Evolutionary conservation across 306 rosid genomes (phyloP), one percentile per base, ranked within the genome.

Genomic region (Vicia villosa): DNA sequence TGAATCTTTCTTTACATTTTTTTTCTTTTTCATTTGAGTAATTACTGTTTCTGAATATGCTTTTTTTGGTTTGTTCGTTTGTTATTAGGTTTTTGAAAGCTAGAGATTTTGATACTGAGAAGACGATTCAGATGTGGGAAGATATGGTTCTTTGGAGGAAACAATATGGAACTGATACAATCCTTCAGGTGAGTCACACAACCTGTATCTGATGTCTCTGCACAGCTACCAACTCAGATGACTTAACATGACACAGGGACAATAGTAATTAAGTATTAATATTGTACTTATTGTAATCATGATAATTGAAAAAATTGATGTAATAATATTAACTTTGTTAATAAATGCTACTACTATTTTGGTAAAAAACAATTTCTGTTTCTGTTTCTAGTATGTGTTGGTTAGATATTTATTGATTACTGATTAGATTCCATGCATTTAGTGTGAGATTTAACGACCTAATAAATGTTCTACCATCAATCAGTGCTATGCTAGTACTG

Each of bases 101-200:
- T 34, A 86, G 96, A 75, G 96, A 88, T 40, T 89, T 90, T 69
- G 79, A 84, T 77, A 75, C 86, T 61, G 96, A 92, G 45, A 90
- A 85, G 76, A 86, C 96, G 13, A 77, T 89, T 71, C 88, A 73
- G 70, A 90, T 92, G 88, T 92, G 96, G 98, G 91, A 88, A 71
- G 96, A 92, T 49, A 88, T 92, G 98, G 85, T 92, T 45, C 55
- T 63, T 73, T 92, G 98, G 98, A 92, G 96, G 73, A 92, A 75
- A 66, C 96, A 88, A 73, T 92, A 55, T 63, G 96, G 91, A 80
- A 83, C 93, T 3, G 98, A 92, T 69, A 80, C 93, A 16, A 82
- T 92, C 37, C 69, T 88, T 54, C 91, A 89, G 96, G 98, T 41
- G 46, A 41, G 5, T 34, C 7, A 6, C 37, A 30, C 36, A 5